Percentiles rank a stretch among this genome's conserved stretches.
Conservation (phyloP, 1,139 yeast species). For the Debaryomyces psychrophilus region DNA sequence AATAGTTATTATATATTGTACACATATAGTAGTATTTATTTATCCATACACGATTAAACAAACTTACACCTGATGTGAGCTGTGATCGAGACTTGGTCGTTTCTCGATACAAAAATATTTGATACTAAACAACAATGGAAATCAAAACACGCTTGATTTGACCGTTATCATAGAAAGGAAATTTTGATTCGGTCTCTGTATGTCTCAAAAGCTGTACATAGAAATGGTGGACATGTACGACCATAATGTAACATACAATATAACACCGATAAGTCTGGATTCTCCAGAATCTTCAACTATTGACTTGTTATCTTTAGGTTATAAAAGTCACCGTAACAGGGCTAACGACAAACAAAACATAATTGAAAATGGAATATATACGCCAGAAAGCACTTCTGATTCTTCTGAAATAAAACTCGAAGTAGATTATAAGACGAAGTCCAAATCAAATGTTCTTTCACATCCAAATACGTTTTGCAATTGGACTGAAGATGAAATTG, state of each 20-base stretch:
- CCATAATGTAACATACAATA: background rate
- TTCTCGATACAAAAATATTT: background rate
- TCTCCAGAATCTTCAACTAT: constrained; percentile 5
- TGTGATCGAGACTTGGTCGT: constrained; percentile 1
- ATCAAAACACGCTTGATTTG: background rate
- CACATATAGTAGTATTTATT: constrained; percentile 3
- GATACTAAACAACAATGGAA: background rate
- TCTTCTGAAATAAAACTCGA: background rate
- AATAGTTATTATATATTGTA: background rate
- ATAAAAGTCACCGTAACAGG: background rate
- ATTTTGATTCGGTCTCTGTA: background rate
- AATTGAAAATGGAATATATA: constrained; percentile 3
- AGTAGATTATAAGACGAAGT: background rate
- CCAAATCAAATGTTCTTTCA: background rate
- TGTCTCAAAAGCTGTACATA: constrained; percentile 2
- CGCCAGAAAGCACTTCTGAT: constrained; percentile 1
- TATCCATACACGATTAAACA: background rate
- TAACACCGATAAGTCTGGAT: background rate
- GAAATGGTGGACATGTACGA: background rate
- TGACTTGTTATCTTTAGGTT: background rate
- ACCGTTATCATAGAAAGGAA: background rate
- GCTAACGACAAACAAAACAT: background rate
- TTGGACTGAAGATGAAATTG: constrained; percentile 7
- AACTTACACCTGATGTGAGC: background rate
- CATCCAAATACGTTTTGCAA: background rate